Percentiles rank a stretch among this genome's conserved stretches.
Evolutionary conservation across 805 yeast genomes (phyloP).

Genomic region (Helenozyma rhizophorensis): DNA sequence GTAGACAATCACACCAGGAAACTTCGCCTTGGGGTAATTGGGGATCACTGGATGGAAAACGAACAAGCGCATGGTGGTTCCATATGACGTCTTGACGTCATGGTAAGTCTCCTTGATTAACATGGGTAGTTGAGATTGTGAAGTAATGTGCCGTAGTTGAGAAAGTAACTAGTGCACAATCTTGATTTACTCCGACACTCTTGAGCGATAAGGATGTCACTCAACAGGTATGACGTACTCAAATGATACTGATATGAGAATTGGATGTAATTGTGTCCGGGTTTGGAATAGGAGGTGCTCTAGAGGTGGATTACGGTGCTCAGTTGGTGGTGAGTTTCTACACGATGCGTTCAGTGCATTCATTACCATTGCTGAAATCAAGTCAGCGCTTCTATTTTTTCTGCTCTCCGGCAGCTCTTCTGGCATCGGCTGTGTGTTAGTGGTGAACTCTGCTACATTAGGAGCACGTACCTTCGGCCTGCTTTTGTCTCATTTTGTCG

Average conservation of each 20-base stretch:
- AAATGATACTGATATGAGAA: too few relatives aligned
- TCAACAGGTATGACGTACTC: too few relatives aligned
- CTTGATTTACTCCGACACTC: too few relatives aligned
- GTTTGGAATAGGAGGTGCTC: too few relatives aligned
- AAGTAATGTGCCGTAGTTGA: not conserved
- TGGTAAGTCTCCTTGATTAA: constrained; percentile 60
- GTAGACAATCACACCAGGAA: constrained; percentile 76
- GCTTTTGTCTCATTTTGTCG: constrained; percentile 84
- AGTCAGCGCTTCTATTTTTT: too few relatives aligned
- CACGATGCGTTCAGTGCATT: too few relatives aligned
- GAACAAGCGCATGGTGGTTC: constrained; percentile 63
- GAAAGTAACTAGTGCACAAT: too few relatives aligned
- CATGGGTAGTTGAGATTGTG: constrained; percentile 36
- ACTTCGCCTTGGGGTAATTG: constrained; percentile 72
- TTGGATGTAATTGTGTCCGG: too few relatives aligned
- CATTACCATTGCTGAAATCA: too few relatives aligned
- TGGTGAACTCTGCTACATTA: not conserved
- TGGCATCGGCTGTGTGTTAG: constrained; percentile 43
- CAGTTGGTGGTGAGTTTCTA: too few relatives aligned
- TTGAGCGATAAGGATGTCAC: too few relatives aligned
- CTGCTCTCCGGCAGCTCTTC: constrained; percentile 64
- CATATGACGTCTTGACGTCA: constrained; percentile 63
- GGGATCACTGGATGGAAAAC: constrained; percentile 65
- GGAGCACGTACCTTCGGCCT: constrained; percentile 62
- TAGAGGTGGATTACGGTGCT: too few relatives aligned